Evolutionary conservation across 1,284 basidiomycete genomes (phyloP), one percentile per base, ranked within the genome.

Genomic region (Acaromyces ingoldii): DNA sequence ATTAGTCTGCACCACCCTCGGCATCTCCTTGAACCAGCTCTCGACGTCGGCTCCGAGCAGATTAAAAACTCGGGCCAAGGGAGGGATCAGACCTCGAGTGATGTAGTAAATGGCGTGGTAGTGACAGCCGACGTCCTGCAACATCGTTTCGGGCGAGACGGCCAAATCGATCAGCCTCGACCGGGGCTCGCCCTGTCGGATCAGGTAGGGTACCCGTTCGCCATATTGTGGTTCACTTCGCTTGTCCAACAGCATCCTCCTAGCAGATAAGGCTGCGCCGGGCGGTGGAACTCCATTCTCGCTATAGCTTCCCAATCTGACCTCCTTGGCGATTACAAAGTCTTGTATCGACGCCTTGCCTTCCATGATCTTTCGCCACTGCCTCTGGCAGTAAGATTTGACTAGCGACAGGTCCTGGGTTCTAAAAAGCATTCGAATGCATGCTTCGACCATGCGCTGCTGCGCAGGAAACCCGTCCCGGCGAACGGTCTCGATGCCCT

Each of bases 401-500:
- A 97, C 85, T 62, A 84, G 78, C 52, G 87, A 91, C 11, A 98
- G 80, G 75, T 98, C 88, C 70, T 90, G 86, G 0, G 85, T 86
- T 2, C 87, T 83, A 67, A 97, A 98, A 9, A 97, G 78, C 50
- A 91, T 53, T 46, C 68, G 64, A 26, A 74, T 60, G 29, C 67
- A 72, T 0, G 72, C 62, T 40, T 74, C 68, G 11, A 72, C 57
- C 62, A 75, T 69, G 9, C 67, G 59, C 59, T 74, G 72, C 31
- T 72, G 58, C 10, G 70, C 71, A 0, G 68, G 60, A 34, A 67
- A 60, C 3, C 70, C 71, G 70, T 98, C 95, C 48, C 93, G 80
- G 4, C 95, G 82, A 21, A 98, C 88, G 0, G 91, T 96, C 77
- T 98, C 95, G 55, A 98, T 96, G 0, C 93, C 95, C 76, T 98